These are phyloP conservation scores for Calonectria pteridis DNA, from an alignment of 2,329 filamentous ascomycete species.

Conservation along the genomic window DNA sequence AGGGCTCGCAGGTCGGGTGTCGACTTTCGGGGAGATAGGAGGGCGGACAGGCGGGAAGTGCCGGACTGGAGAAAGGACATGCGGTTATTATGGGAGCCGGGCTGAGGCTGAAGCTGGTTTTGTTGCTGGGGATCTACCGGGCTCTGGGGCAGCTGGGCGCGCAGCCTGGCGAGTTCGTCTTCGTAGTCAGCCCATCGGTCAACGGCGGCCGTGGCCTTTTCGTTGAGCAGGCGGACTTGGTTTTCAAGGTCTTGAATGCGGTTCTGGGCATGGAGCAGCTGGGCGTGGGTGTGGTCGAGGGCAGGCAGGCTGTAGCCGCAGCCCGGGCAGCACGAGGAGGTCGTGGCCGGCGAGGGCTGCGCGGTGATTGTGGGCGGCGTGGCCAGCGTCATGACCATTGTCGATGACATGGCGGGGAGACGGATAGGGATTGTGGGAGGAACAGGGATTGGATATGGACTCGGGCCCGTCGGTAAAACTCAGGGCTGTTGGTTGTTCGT, in stretches of 20 bases:
- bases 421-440: not conserved
- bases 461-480: constrained; percentile 6
- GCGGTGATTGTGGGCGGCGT: constrained; percentile 42
- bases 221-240: constrained; percentile 77
- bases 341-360: constrained; percentile 38
- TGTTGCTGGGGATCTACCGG: constrained; percentile 29
- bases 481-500: not conserved
- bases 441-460: not conserved
- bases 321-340: constrained; percentile 59
- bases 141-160: constrained; percentile 51
- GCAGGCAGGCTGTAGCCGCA: constrained; percentile 60
- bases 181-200: constrained; percentile 83
- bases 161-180: constrained; percentile 76
- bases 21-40: constrained; percentile 62
- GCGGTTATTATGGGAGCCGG: constrained; percentile 45
- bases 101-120: constrained; percentile 35
- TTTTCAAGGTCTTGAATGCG: constrained; percentile 77
- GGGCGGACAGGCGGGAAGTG: constrained; percentile 59
- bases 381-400: constrained; percentile 53
- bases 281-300: constrained; percentile 52
- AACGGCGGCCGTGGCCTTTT: constrained; percentile 75
- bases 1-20: constrained; percentile 46
- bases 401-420: constrained; percentile 39
- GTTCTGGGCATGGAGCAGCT: constrained; percentile 67
- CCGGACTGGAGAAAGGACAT: constrained; percentile 61